phyloP scores from a whole-genome alignment of 2,329 filamentous ascomycete genomes.

The Botrytis porri region DNA sequence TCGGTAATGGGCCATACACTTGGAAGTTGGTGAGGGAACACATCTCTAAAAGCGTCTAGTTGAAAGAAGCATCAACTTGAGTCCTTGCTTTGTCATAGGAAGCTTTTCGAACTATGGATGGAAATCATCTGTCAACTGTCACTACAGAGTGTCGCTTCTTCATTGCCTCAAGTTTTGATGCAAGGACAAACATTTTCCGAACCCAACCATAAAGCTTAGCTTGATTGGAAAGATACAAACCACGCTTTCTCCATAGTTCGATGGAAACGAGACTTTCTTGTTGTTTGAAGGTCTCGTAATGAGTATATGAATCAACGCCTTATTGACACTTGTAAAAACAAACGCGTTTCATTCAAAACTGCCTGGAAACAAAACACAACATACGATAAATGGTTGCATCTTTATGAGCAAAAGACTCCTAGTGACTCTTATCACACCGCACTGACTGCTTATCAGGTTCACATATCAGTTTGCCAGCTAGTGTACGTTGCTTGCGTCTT shows the following conservation, averaged over 20 bases:
- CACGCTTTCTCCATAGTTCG: rapidly evolving
- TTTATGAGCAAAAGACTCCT: not conserved
- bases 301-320: not conserved
- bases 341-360: not conserved
- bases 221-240: not conserved
- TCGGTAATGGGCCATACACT: not conserved
- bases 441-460: not conserved
- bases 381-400: not conserved
- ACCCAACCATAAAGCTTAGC: not conserved
- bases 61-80: not conserved
- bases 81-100: not conserved
- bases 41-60: not conserved
- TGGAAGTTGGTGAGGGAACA: not conserved
- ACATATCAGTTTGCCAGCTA: not conserved
- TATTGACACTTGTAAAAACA: not conserved
- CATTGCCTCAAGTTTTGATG: not conserved
- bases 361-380: not conserved
- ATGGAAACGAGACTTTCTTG: not conserved
- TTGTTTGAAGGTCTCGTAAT: not conserved
- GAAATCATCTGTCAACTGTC: not conserved
- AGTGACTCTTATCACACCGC: not conserved
- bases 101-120: not conserved
- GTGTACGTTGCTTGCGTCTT: not conserved
- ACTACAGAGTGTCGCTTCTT: not conserved
- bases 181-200: not conserved